Base-by-base conservation (phyloP, 1,284 basidiomycete genomes). In the Boletus coffeatus region DNA sequence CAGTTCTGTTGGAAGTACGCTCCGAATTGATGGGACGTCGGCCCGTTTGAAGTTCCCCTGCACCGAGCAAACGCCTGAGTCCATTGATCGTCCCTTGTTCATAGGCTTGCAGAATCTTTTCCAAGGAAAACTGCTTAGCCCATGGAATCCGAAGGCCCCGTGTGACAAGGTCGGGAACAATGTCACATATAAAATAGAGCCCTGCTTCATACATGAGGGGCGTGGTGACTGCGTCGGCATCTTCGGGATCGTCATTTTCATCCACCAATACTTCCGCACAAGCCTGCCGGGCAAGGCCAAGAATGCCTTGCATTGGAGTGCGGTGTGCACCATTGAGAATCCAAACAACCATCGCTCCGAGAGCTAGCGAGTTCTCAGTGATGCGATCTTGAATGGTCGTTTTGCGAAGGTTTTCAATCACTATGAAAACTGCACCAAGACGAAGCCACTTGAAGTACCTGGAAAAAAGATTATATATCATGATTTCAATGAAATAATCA, bases 381-480 rank as follows among this genome's bases (percentile, higher is more conserved):
- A 48, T 48, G 4, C n/a, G n/a, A 48, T 48, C 46, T 48, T 48
- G 46, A 48, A 48, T n/a, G 3, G 46, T 48, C 18, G 46, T 48
- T 10, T 18, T 18, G 11, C 11, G n/a, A 48, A 48, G 46, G n/a
- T 48, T 48, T 16, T 48, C 46, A 18, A 48, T 18, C 10, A 48
- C 46, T 18, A 48, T 48, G 9, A 48, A 48, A 18, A 48, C 46
- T 11, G 9, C 46, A 18, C 46, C 46, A 18, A 67, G 57, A 1
- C 21, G 43, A 5, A 59, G 16, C 41, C 46, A 69, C 41, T 67
- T 69, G 11, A 69, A 67, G 2, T 61, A 63, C 59, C 64, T 18
- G 11, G 6, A 14, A 55, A 25, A 11, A 5, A 25, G 13, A 53
- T 29, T 13, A 29, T 4, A 46, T 18, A 21, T 34, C 7, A 37